Conservation (phyloP, 1,284 basidiomycete genomes). For the Spongispora temasekensis region DNA sequence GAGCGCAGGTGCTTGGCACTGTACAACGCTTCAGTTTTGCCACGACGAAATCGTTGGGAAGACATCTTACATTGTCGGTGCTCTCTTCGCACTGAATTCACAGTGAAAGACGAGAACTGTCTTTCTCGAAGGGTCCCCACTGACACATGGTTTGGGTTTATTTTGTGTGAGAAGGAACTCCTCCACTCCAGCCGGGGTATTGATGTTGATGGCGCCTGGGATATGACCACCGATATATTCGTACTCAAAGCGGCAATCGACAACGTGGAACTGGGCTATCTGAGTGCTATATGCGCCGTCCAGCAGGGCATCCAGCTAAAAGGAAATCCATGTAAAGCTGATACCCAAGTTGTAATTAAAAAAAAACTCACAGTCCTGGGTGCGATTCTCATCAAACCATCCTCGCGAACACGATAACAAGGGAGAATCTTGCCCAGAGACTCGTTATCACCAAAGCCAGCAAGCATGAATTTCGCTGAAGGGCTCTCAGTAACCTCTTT, state of each 20-base stretch:
- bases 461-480: constrained; percentile 53
- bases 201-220: constrained; percentile 89
- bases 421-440: constrained; percentile 91
- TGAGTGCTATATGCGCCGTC: constrained; percentile 68
- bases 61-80: constrained; percentile 84
- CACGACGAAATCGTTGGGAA: neutral
- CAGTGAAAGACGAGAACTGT: constrained; percentile 95
- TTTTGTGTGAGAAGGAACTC: constrained; percentile 69
- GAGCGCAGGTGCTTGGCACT: constrained; percentile 93
- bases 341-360: neutral
- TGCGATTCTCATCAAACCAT: constrained; percentile 92
- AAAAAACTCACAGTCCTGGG: constrained; percentile 66
- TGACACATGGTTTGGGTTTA: constrained; percentile 78
- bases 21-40: constrained; percentile 14
- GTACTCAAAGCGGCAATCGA: constrained; percentile 98
- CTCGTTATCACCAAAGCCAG: constrained; percentile 91
- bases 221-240: constrained; percentile 96
- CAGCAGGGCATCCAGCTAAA: constrained; percentile 73
- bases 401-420: constrained; percentile 91
- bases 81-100: constrained; percentile 95
- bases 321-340: constrained; percentile 1
- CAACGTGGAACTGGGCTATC: constrained; percentile 74
- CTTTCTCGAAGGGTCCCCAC: constrained; percentile 76
- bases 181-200: constrained; percentile 81
- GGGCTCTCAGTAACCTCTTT: constrained; percentile 54